phyloP scores from a whole-genome alignment of 225 moss, liverwort and hornwort species.

The Physcomitrellopsis africana region DNA sequence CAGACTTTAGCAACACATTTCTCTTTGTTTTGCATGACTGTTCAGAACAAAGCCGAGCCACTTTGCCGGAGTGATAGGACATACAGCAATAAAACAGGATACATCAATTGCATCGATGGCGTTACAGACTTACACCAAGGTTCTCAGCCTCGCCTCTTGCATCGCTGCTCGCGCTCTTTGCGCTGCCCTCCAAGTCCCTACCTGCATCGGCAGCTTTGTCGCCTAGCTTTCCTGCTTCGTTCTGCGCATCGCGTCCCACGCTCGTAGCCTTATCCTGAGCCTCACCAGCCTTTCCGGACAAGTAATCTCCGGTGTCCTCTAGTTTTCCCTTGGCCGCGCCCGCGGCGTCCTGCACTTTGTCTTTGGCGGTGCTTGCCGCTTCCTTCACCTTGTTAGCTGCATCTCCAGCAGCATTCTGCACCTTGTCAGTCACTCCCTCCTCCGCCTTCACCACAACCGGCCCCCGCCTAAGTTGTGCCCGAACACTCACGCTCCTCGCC shows the following conservation, averaged over 20 bases:
- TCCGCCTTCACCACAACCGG: constrained; percentile 38
- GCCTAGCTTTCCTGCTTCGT: constrained; percentile 14
- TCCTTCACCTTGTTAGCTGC: constrained; percentile 40
- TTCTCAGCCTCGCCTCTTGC: constrained; percentile 12
- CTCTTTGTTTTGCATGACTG: too few species aligned
- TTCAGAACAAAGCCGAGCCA: too few species aligned
- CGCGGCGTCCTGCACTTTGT: constrained; percentile 26
- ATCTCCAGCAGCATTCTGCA: constrained; percentile 2
- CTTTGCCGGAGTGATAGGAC: too few species aligned
- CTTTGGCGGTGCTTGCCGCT: constrained; percentile 27
- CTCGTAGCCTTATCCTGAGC: neutral
- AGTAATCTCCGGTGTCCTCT: constrained; percentile 10
- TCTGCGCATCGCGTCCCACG: constrained; percentile 26
- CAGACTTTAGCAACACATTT: neutral
- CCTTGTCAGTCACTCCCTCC: constrained; percentile 23
- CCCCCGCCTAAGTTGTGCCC: neutral
- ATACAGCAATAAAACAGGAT: neutral
- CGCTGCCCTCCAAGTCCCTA: constrained; percentile 20
- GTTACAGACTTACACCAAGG: neutral
- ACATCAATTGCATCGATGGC: neutral
- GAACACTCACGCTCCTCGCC: neutral
- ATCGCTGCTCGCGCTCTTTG: neutral
- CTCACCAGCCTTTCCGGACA: constrained; percentile 30
- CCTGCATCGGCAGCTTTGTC: constrained; percentile 20
- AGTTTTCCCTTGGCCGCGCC: constrained; percentile 16